phyloP scores from a whole-genome alignment of 352 stramenopile genomes.

The Phytophthora pistaciae region DNA sequence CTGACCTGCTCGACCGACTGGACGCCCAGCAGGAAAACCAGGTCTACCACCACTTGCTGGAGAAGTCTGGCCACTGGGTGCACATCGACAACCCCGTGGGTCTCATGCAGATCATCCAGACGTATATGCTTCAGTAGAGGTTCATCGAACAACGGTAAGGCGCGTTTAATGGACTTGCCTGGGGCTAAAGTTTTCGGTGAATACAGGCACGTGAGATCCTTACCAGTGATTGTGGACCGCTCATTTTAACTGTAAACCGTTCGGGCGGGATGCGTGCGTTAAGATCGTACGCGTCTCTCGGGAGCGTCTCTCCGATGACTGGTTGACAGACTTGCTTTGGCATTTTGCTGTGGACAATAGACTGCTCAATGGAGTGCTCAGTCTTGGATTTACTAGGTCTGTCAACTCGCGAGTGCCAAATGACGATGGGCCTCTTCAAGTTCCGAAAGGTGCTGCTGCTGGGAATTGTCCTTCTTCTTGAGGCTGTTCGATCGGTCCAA shows the following conservation, averaged over 20 bases:
- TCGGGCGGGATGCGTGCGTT: background rate
- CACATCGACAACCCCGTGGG: conserved; percentile 86
- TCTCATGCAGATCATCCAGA: conserved; percentile 74
- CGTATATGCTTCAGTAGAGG: conserved; percentile 39
- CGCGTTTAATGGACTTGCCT: background rate
- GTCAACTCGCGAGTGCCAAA: background rate
- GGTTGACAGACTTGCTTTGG: background rate
- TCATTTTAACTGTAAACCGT: background rate
- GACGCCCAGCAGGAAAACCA: conserved; percentile 49
- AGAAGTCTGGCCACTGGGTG: conserved; percentile 85
- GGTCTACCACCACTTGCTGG: conserved; percentile 75
- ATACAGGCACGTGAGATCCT: conserved; percentile 12
- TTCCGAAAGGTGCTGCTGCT: background rate
- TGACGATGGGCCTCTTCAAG: conserved; percentile 10
- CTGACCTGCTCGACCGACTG: conserved; percentile 50
- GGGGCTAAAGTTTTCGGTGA: background rate
- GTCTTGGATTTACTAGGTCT: conserved; percentile 1
- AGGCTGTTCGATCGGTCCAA: background rate
- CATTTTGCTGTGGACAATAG: conserved; percentile 3
- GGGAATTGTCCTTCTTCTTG: background rate
- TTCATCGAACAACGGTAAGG: conserved; percentile 3
- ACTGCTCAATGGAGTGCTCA: conserved; percentile 6
- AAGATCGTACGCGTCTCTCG: conserved; percentile 14
- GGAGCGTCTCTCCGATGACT: conserved; percentile 2
- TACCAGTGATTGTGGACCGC: conserved; percentile 1